phyloP scores from a whole-genome alignment of 23 red algal genomes.

The Gracilaria vermiculophylla region DNA sequence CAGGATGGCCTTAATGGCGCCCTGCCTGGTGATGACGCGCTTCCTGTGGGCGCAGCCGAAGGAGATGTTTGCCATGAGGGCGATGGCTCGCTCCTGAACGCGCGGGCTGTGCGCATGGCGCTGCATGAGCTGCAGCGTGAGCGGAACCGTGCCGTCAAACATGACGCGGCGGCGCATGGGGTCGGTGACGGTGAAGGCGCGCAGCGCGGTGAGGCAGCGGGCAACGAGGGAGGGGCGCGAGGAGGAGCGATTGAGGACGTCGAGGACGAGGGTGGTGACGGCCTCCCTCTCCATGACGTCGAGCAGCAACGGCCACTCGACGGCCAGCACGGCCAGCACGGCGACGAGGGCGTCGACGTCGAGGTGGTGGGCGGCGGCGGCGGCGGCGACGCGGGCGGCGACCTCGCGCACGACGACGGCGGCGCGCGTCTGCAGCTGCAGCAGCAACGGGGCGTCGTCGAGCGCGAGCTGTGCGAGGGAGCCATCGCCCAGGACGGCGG shows the following conservation, averaged over 20 bases:
- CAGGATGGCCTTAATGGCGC: slow-evolving; percentile 28
- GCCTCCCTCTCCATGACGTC: neutral
- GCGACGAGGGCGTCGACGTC: neutral
- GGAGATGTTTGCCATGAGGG: slow-evolving; percentile 29
- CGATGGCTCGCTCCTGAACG: slow-evolving; percentile 20
- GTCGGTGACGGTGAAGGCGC: slow-evolving; percentile 18
- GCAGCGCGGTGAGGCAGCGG: neutral
- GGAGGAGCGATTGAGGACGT: neutral
- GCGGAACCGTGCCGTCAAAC: slow-evolving; percentile 5
- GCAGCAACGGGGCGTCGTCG: too few relatives aligned
- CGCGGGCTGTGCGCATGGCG: neutral
- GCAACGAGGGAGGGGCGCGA: neutral
- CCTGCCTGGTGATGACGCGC: slow-evolving; percentile 7
- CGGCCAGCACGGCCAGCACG: neutral
- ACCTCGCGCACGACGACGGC: neutral
- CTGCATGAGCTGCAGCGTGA: slow-evolving; percentile 13
- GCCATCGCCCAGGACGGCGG: too few relatives aligned
- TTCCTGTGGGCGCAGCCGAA: slow-evolving; percentile 51
- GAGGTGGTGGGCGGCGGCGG: neutral
- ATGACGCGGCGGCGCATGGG: slow-evolving; percentile 14
- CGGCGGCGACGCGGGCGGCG: too few relatives aligned
- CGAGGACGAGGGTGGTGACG: neutral
- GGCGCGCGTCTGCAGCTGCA: neutral
- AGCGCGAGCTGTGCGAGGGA: too few relatives aligned
- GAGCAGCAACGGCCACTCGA: slow-evolving; percentile 6